Evolutionary conservation across 768 basidiomycete species (phyloP), one percentile per base, ranked within the genome.

Genomic region (Suillus lakei): DNA sequence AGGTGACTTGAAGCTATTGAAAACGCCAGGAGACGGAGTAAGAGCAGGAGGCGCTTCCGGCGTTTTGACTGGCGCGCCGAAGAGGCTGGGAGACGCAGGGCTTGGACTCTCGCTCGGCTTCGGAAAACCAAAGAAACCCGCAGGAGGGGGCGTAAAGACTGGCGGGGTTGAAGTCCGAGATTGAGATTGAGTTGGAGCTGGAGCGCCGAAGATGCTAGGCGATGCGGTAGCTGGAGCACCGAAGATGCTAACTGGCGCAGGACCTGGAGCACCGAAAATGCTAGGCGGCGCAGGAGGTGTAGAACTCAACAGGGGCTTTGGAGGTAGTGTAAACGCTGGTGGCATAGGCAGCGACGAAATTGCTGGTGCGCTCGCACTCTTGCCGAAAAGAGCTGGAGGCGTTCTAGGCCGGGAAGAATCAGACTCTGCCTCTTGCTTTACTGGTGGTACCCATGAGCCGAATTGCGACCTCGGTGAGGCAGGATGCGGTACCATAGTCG

Each of bases 321-420:
- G 62, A 48, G 51, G 54, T 39, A 46, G 64, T 51, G 50, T 58
- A 18, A 46, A 55, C n/a, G 56, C 38, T 6, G 65, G 39, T 28
- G 70, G 30, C 60, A 60, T 62, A 66, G 63, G 18, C 64, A 61
- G 56, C 9, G 62, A 39, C 56, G 62, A 63, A 34, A 67, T 73
- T 48, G 65, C 65, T 41, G 28, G 65, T 43, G 54, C 21, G 41
- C 62, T 48, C 36, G 74, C 68, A 66, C 79, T 74, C 4, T 79
- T 69, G 10, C 81, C 78, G 5, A 80, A 68, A 15, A 83, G 68
- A 0, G 16, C 56, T 18, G 88, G 84, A 4, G 88, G 85, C 0
- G 86, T 87, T 72, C 80, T 83, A 0, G 86, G 83, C 59, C 82
- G 75, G 46, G 69, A 34, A 23, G 72, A 53, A 23, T 59, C 68